Percentiles rank a stretch among this genome's conserved stretches.
Conservation (phyloP, 2,329 filamentous ascomycete genomes). For the Tolypocladium album region DNA sequence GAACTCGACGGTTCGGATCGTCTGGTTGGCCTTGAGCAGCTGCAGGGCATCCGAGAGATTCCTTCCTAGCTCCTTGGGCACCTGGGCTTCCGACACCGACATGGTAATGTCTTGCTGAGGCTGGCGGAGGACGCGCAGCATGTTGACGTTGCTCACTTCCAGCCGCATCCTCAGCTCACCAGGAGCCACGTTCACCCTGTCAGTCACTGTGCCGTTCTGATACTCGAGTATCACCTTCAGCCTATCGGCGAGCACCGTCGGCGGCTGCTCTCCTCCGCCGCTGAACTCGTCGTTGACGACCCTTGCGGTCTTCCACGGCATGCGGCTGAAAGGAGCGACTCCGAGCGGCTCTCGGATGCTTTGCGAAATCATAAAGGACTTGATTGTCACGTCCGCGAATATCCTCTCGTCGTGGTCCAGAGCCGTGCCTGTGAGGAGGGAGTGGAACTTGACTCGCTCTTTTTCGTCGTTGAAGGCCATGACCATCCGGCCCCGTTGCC, state of each 20-base stretch:
- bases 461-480: constrained; percentile 66
- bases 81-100: constrained; percentile 58
- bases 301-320: constrained; percentile 56
- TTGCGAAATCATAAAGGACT: constrained; percentile 51
- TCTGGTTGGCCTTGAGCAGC: constrained; percentile 43
- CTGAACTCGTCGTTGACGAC: constrained; percentile 64
- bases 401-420: constrained; percentile 57
- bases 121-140: constrained; percentile 58
- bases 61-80: constrained; percentile 48
- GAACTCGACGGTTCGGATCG: constrained; percentile 64
- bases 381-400: constrained; percentile 57
- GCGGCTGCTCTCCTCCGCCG: constrained; percentile 44
- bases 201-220: constrained; percentile 66
- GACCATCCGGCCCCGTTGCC: constrained; percentile 59
- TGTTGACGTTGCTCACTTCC: constrained; percentile 49
- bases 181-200: constrained; percentile 70
- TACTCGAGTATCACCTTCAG: constrained; percentile 68
- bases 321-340: constrained; percentile 35
- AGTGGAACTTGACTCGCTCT: constrained; percentile 61
- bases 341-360: constrained; percentile 38
- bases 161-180: constrained; percentile 62
- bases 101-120: constrained; percentile 69
- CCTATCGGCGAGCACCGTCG: constrained; percentile 65
- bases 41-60: constrained; percentile 56
- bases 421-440: constrained; percentile 61